phyloP scores from a whole-genome alignment of 1,284 basidiomycete genomes.

The Stereum hirsutum region DNA sequence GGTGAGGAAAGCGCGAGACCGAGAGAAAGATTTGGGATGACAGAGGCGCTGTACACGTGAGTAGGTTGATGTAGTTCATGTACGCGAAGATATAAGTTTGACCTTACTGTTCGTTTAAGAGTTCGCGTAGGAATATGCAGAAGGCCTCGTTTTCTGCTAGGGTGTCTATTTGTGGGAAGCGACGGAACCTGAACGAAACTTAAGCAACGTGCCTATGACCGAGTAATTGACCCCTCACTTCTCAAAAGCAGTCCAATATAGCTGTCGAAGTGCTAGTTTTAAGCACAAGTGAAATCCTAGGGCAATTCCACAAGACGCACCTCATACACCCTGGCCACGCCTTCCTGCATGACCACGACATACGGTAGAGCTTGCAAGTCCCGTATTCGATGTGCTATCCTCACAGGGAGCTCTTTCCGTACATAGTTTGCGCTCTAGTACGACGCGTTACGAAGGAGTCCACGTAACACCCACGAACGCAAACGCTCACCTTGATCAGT shows the following conservation, averaged over 20 bases:
- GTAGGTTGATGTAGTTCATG: slow-evolving; percentile 7
- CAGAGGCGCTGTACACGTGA: slow-evolving; percentile 42
- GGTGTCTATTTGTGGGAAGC: slow-evolving; percentile 66
- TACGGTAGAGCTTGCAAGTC: slow-evolving; percentile 85
- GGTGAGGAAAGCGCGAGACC: slow-evolving; percentile 73
- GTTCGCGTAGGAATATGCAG: slow-evolving; percentile 57
- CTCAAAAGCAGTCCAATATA: slow-evolving; percentile 79
- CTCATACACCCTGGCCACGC: slow-evolving; percentile 80
- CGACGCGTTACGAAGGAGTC: slow-evolving; percentile 2
- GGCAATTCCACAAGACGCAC: slow-evolving; percentile 29
- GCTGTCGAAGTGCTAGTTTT: slow-evolving; percentile 25
- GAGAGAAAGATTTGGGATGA: slow-evolving; percentile 71
- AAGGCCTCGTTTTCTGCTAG: slow-evolving; percentile 74
- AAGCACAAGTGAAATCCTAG: not conserved
- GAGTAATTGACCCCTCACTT: slow-evolving; percentile 35
- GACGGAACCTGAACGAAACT: slow-evolving; percentile 49
- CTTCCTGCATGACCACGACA: slow-evolving; percentile 82
- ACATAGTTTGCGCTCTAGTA: slow-evolving; percentile 82
- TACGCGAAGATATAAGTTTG: not conserved
- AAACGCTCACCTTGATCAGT: slow-evolving; percentile 52
- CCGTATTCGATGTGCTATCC: slow-evolving; percentile 81
- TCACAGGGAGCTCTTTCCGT: slow-evolving; percentile 78
- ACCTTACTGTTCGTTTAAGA: slow-evolving; percentile 73
- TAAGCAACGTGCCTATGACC: slow-evolving; percentile 8
- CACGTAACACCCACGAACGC: not conserved